These are phyloP conservation scores for Nicotiana obtusifolia DNA, from an alignment of 257 asterid species.

Conservation along the genomic window DNA sequence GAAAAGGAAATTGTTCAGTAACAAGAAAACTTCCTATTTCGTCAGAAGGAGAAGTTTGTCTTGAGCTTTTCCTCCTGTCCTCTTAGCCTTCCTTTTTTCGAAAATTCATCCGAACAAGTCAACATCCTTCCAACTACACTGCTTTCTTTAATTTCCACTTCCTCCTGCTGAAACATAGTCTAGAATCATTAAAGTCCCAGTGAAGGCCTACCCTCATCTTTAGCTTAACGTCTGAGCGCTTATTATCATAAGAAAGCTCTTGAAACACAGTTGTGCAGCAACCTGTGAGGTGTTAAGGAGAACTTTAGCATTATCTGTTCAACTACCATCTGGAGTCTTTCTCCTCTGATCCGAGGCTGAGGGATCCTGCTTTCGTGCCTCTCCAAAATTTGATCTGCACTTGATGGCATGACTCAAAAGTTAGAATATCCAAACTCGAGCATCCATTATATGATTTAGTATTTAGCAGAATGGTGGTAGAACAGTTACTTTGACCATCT, in stretches of 20 bases:
- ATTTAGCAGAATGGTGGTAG: neutral
- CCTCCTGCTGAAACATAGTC: neutral
- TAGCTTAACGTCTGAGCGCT: neutral
- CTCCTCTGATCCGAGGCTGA: conserved; percentile 39
- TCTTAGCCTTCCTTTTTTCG: neutral
- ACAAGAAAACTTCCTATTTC: neutral
- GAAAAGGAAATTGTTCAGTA: neutral
- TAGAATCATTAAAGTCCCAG: neutral
- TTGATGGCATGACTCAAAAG: neutral
- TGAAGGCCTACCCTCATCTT: neutral
- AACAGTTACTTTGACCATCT: neutral
- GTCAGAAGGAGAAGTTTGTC: no score
- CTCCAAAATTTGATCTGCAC: conserved; percentile 64
- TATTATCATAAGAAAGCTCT: neutral
- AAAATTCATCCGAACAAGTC: neutral
- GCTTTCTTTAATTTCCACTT: neutral
- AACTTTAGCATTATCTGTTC: neutral
- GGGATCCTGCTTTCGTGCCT: conserved; percentile 46
- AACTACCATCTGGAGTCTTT: conserved; percentile 28
- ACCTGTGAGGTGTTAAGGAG: neutral
- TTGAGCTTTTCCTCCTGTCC: neutral
- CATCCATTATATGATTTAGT: neutral
- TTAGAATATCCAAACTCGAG: neutral
- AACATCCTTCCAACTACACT: neutral
- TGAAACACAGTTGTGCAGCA: neutral